Evolutionary conservation across 2,329 filamentous ascomycete genomes (phyloP), one percentile per base, ranked within the genome.

Genomic region (Lachnellula subtilissima): DNA sequence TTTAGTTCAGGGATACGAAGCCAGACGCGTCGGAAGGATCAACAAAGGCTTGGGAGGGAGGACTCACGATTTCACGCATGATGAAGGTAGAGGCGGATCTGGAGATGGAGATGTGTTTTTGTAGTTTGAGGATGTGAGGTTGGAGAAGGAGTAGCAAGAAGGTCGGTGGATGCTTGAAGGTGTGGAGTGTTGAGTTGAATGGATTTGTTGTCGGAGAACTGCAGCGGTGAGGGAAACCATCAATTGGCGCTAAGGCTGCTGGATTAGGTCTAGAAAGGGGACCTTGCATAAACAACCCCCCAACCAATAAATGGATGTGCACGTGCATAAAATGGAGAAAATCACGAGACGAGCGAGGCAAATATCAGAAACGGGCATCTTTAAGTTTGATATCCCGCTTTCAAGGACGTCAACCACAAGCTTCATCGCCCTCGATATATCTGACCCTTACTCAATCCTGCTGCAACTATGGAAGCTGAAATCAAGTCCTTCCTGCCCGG

Each of bases 401-500:
- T 32, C 7, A 32, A 45, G 42, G 19, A 9, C 22, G 7, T 7
- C 25, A 17, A 51, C 46, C 32, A 7, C 43, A n/a, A 35, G 2
- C 11, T 50, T 19, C 15, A 17, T 15, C 39, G 5, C 5, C 17
- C 14, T 46, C 14, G 32, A 46, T 37, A 22, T 32, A 37, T 46
- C 7, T 36, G 32, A 36, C 6, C 22, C 17, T 37, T 19, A 3
- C 17, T n/a, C 14, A 32, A 17, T 14, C 35, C 23, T 37, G 8
- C 22, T 23, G 45, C 23, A 23, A 52, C 36, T 39, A 96, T 96
- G 91, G 91, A 96, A 74, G 80, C 88, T 68, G 89, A 96, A 76
- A 91, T 96, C 71, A 88, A 87, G 76, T 79, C 87, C 59, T 84
- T 91, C 65, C 83, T 96, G 65, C 91, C 91, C 60, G 87, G 88